phyloP scores from a whole-genome alignment of 805 yeast genomes.

The Torulaspora maleeae region DNA sequence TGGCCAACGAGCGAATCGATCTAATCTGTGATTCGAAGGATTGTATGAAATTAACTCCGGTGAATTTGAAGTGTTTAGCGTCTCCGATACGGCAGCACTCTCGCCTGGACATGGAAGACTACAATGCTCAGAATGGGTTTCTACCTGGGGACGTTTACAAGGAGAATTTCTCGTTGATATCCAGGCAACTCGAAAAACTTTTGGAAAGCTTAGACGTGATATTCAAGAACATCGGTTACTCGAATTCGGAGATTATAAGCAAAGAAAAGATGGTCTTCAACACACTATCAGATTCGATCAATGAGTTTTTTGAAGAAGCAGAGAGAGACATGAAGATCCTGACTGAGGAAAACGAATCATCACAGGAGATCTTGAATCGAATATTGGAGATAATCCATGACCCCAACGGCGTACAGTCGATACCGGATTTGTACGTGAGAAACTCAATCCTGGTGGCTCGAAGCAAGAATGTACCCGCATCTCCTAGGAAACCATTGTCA shows the following conservation, averaged over 20 bases:
- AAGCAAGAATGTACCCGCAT: conserved; percentile 25
- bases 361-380: conserved; percentile 29
- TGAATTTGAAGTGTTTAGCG: conserved; percentile 15
- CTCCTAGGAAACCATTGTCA: conserved; percentile 36
- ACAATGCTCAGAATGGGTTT: conserved; percentile 1
- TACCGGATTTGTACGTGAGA: conserved; percentile 41
- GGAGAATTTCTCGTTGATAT: conserved; percentile 33
- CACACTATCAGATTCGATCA: conserved; percentile 46
- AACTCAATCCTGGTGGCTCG: conserved; percentile 32
- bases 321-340: conserved; percentile 36
- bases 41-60: conserved; percentile 32
- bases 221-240: conserved; percentile 52
- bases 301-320: conserved; percentile 39
- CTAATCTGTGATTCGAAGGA: conserved; percentile 14
- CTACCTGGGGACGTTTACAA: conserved; percentile 19
- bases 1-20: conserved; percentile 2
- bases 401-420: conserved; percentile 37
- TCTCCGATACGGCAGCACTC: conserved; percentile 15
- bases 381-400: conserved; percentile 36
- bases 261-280: conserved; percentile 49
- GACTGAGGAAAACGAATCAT: conserved; percentile 27
- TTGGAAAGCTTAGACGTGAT: conserved; percentile 42
- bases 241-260: conserved; percentile 44
- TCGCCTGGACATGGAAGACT: background rate
- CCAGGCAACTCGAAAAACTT: conserved; percentile 31